phyloP scores from a whole-genome alignment of 495 filamentous ascomycete genomes.

The Viridothelium virens region DNA sequence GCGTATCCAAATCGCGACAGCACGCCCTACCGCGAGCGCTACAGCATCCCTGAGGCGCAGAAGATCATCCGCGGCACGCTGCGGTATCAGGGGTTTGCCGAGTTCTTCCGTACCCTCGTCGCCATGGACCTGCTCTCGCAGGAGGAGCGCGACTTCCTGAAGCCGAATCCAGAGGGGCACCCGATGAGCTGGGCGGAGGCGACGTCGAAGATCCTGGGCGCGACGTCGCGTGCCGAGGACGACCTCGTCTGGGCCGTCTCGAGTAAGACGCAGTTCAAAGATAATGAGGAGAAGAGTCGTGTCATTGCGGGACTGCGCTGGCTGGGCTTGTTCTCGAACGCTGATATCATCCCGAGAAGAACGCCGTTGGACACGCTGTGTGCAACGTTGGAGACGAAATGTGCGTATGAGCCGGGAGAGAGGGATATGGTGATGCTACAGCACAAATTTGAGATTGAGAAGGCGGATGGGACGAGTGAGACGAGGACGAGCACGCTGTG shows the following conservation, averaged over 20 bases:
- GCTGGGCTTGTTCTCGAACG: conserved; percentile 80
- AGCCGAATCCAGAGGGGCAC: conserved; percentile 31
- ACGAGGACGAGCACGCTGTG: conserved; percentile 70
- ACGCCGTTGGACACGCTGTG: conserved; percentile 49
- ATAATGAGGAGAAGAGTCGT: conserved; percentile 63
- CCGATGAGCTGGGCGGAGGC: conserved; percentile 72
- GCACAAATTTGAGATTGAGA: conserved; percentile 88
- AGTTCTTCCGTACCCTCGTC: conserved; percentile 78
- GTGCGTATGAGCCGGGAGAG: conserved; percentile 78
- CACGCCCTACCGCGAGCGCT: conserved; percentile 74
- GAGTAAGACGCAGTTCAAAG: conserved; percentile 64
- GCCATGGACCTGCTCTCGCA: conserved; percentile 78
- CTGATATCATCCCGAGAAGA: conserved; percentile 56
- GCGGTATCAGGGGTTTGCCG: conserved; percentile 77
- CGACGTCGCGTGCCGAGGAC: conserved; percentile 49
- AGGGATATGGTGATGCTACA: conserved; percentile 78
- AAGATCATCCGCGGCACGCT: conserved; percentile 71
- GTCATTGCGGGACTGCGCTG: conserved; percentile 72
- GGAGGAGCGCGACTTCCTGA: conserved; percentile 52
- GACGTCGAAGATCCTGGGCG: conserved; percentile 62
- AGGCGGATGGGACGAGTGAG: conserved; percentile 66
- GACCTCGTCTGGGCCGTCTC: conserved; percentile 66
- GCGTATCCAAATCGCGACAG: conserved; percentile 93
- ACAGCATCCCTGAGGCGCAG: conserved; percentile 80
- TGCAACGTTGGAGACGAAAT: conserved; percentile 83